Percentiles rank a stretch among this genome's conserved stretches.
Conservation (phyloP, 345 rosid species). For the Salix arbutifolia region DNA sequence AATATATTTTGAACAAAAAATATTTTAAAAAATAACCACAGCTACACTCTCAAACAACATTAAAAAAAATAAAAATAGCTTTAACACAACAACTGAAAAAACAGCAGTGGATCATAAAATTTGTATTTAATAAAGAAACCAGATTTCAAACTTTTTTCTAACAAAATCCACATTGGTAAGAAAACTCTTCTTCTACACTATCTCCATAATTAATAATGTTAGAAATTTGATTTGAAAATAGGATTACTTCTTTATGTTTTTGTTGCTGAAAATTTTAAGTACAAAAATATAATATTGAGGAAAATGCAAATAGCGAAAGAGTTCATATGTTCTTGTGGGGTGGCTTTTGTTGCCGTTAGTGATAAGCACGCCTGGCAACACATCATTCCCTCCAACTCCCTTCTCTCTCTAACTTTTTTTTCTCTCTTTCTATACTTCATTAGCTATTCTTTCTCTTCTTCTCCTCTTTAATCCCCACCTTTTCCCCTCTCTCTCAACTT, state of each 20-base stretch:
- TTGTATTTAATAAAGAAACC: not conserved
- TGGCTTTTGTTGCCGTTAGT: constrained; percentile 66
- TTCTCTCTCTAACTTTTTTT: constrained; percentile 19
- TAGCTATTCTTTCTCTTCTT: not conserved
- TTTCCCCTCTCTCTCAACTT: constrained; percentile 27
- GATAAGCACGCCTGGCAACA: constrained; percentile 93
- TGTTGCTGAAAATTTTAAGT: too few species aligned
- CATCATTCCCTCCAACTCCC: constrained; percentile 72
- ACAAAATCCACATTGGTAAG: not conserved
- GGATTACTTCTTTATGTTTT: too few species aligned
- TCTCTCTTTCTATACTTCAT: not conserved
- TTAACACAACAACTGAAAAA: too few species aligned
- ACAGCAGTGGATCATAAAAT: not conserved
- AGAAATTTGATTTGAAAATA: too few species aligned
- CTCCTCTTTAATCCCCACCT: constrained; percentile 10
- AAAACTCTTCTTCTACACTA: too few species aligned
- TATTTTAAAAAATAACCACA: too few species aligned
- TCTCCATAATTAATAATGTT: too few species aligned
- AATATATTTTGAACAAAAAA: too few species aligned
- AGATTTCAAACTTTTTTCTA: not conserved
- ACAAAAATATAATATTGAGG: not conserved
- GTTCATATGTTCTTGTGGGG: constrained; percentile 31
- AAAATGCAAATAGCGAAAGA: constrained; percentile 11
- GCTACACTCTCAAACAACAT: accelerated
- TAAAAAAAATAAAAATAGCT: too few species aligned